Conservation (phyloP, 352 stramenopile genomes). For the Saprolegnia diclina region DNA sequence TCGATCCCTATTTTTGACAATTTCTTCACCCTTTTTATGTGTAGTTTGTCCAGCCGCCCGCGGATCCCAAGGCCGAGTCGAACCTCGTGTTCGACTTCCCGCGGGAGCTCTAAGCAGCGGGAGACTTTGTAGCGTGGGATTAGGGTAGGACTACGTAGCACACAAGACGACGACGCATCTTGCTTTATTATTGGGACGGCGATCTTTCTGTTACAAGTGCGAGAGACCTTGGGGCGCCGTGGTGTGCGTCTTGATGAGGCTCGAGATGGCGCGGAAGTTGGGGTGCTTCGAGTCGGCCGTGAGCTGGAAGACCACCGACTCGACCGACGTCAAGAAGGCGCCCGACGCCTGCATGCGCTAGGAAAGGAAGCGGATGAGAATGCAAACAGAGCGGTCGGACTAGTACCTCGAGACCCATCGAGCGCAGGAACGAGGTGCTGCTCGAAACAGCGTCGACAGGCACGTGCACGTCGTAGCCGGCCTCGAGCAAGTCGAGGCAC, state of each 20-base stretch:
- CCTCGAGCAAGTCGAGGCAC: slow-evolving; percentile 92
- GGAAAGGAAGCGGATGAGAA: background rate
- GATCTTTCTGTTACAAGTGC: background rate
- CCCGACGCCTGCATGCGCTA: slow-evolving; percentile 90
- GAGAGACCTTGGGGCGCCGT: slow-evolving; percentile 23
- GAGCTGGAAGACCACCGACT: slow-evolving; percentile 95
- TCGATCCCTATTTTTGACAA: too few relatives aligned
- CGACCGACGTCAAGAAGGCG: slow-evolving; percentile 93
- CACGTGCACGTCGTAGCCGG: slow-evolving; percentile 96
- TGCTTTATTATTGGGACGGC: background rate
- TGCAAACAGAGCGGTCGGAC: background rate
- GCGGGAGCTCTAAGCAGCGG: slow-evolving; percentile 46
- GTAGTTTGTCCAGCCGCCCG: slow-evolving; percentile 45
- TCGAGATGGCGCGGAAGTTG: slow-evolving; percentile 91
- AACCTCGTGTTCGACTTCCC: slow-evolving; percentile 67
- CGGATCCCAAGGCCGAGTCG: slow-evolving; percentile 34
- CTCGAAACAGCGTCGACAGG: slow-evolving; percentile 94
- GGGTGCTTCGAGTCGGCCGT: slow-evolving; percentile 85
- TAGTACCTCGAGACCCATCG: slow-evolving; percentile 82
- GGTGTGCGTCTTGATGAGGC: slow-evolving; percentile 93
- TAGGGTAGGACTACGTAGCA: background rate
- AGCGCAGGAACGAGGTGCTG: slow-evolving; percentile 82
- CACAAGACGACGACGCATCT: background rate
- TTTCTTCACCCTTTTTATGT: background rate
- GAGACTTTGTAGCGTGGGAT: background rate